Conservation (phyloP, 768 basidiomycete species). For the Chiua virens region DNA sequence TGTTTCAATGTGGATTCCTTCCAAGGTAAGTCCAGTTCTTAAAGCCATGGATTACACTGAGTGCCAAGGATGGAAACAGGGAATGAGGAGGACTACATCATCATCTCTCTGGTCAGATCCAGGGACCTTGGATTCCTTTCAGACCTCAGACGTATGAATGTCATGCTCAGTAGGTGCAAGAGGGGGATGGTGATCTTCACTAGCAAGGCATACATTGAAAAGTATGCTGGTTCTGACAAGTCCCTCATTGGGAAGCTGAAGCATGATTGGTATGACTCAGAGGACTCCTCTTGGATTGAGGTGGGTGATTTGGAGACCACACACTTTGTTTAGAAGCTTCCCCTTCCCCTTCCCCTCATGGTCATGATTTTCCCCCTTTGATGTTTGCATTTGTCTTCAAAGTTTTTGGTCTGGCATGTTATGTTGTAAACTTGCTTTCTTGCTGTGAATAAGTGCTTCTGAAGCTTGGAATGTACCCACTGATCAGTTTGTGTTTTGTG, state of each 20-base stretch:
- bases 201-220: slow-evolving; percentile 58
- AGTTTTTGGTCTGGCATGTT: slow-evolving; percentile 8
- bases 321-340: slow-evolving; percentile 14
- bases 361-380: neutral
- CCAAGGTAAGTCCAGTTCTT: slow-evolving; percentile 53
- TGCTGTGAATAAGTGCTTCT: slow-evolving; percentile 4
- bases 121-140: slow-evolving; percentile 64
- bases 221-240: slow-evolving; percentile 47
- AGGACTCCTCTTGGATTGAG: slow-evolving; percentile 37
- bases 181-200: slow-evolving; percentile 75
- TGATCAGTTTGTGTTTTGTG: neutral
- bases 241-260: slow-evolving; percentile 45
- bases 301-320: slow-evolving; percentile 28
- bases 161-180: slow-evolving; percentile 84
- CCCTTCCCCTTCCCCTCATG: neutral
- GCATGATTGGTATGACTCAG: slow-evolving; percentile 27
- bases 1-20: slow-evolving; percentile 80
- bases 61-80: slow-evolving; percentile 41
- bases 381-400: neutral
- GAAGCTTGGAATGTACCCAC: too few species aligned
- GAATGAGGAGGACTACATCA: slow-evolving; percentile 78
- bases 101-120: slow-evolving; percentile 71
- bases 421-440: slow-evolving; percentile 18
- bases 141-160: slow-evolving; percentile 72
- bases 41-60: neutral